phyloP scores from a whole-genome alignment of 1,284 basidiomycete genomes.

The Sparassis latifolia region DNA sequence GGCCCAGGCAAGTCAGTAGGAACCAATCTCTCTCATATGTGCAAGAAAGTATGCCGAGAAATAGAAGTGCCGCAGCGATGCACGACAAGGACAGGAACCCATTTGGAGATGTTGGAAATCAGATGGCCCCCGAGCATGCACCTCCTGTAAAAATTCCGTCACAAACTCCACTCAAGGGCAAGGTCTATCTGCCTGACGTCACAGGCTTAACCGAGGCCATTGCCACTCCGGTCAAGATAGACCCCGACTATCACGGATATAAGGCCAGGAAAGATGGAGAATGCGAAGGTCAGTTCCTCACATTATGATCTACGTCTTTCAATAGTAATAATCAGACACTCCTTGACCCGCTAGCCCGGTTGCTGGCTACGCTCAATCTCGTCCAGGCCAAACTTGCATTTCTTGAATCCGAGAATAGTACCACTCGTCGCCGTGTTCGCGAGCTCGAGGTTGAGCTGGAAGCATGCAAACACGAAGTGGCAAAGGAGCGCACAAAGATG shows the following conservation, averaged over 20 bases:
- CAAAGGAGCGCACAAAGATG: slow-evolving; percentile 55
- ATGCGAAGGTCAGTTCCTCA: slow-evolving; percentile 42
- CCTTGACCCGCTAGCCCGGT: slow-evolving; percentile 37
- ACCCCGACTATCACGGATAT: slow-evolving; percentile 45
- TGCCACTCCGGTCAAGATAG: slow-evolving; percentile 55
- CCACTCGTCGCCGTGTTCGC: slow-evolving; percentile 68
- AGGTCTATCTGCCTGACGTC: slow-evolving; percentile 65
- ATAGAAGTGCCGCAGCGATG: not conserved
- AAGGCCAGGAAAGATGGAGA: slow-evolving; percentile 45
- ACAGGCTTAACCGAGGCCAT: slow-evolving; percentile 74
- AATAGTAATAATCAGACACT: slow-evolving; percentile 2
- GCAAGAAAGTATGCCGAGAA: not conserved
- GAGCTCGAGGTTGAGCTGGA: slow-evolving; percentile 82
- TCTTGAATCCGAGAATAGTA: slow-evolving; percentile 75
- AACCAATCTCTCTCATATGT: slow-evolving; percentile 16
- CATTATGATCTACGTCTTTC: not conserved
- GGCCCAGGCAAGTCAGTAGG: not conserved
- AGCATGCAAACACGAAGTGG: slow-evolving; percentile 67
- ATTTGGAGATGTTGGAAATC: slow-evolving; percentile 14
- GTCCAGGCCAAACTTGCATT: slow-evolving; percentile 62
- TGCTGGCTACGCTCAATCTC: slow-evolving; percentile 51
- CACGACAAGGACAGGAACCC: slow-evolving; percentile 14
- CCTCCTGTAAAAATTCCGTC: slow-evolving; percentile 4
- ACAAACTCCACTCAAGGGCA: slow-evolving; percentile 19
- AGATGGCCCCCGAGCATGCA: slow-evolving; percentile 3